Evolutionary conservation across 169 alveolate genomes (phyloP).

Genomic region (Perkinsus olseni): DNA sequence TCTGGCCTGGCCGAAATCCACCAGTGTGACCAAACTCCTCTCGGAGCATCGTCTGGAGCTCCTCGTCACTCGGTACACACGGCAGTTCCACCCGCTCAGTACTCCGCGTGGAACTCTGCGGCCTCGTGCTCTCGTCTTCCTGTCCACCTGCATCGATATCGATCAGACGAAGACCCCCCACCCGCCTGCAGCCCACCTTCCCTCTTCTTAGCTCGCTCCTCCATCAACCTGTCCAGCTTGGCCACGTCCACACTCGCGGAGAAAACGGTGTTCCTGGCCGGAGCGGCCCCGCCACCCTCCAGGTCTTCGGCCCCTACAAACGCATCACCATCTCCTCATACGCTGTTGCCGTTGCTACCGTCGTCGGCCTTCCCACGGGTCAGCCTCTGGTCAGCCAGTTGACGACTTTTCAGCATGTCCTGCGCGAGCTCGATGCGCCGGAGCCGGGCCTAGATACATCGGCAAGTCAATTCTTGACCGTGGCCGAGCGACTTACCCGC

Average conservation of each 20-base stretch:
- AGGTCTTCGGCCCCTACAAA: not conserved
- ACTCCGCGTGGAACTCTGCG: not conserved
- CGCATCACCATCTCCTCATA: not conserved
- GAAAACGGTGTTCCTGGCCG: not conserved
- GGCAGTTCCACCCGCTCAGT: not conserved
- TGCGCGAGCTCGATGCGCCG: not conserved
- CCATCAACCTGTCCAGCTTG: not conserved
- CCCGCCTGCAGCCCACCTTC: not conserved
- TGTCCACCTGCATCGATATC: not conserved
- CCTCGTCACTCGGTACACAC: not conserved
- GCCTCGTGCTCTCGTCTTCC: not conserved
- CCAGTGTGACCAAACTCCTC: not conserved
- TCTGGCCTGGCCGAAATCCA: slow-evolving; percentile 4
- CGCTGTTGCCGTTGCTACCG: not conserved
- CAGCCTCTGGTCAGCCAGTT: not conserved
- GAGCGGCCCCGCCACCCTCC: not conserved
- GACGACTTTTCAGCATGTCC: not conserved
- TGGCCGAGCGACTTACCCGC: not conserved
- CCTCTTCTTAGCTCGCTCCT: not conserved
- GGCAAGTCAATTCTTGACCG: too few species aligned
- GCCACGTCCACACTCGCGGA: not conserved
- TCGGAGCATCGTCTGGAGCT: not conserved
- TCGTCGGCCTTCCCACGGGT: not conserved
- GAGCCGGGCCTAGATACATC: not conserved
- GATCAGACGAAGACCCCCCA: too few species aligned